Evolutionary conservation across 1,284 basidiomycete species (phyloP), one percentile per base, ranked within the genome.

Genomic region (Singerocomus inundabilis): DNA sequence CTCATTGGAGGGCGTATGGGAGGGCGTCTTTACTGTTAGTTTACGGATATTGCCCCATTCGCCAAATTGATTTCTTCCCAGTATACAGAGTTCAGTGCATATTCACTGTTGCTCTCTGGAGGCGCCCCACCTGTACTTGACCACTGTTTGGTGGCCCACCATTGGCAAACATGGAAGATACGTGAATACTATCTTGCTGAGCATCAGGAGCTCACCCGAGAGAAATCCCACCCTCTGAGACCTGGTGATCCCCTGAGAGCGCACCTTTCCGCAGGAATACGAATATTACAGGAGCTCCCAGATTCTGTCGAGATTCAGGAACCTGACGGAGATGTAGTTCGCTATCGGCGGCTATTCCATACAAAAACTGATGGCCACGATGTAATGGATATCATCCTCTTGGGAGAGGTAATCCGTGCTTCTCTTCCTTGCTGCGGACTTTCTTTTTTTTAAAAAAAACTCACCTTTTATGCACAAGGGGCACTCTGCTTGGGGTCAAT

Each of bases 401-500:
- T 78, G 15, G 87, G 87, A 57, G 85, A 90, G 75, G 87, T 88
- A 53, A 21, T 21, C 10, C 18, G 26, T 44, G 29, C 39, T 18
- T 33, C 32, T 32, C 28, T 49, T 44, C 44, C 30, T 29, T 35
- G n/a, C 15, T 10, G 26, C 28, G 8, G 12, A 4, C 49, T 51
- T 39, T n/a, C n/a, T n/a, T 21, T 21, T 21, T 21, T 21, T 21
- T 2, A 21, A 21, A 21, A 21, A 21, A 21, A 21, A 32, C 45
- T 52, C n/a, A 61, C 34, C 6, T 15, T 15, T 36, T 42, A 21
- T 21, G 21, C 28, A 5, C 24, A 53, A 88, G 84, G 88, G 87
- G 10, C 88, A 90, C 64, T 90, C 88, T 4, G 80, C 85, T 25
- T 90, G 87, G 88, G 87, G 87, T 18, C 82, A 88, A 57, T 90